phyloP scores from a whole-genome alignment of 345 rosid species.

The Mercurialis annua region DNA sequence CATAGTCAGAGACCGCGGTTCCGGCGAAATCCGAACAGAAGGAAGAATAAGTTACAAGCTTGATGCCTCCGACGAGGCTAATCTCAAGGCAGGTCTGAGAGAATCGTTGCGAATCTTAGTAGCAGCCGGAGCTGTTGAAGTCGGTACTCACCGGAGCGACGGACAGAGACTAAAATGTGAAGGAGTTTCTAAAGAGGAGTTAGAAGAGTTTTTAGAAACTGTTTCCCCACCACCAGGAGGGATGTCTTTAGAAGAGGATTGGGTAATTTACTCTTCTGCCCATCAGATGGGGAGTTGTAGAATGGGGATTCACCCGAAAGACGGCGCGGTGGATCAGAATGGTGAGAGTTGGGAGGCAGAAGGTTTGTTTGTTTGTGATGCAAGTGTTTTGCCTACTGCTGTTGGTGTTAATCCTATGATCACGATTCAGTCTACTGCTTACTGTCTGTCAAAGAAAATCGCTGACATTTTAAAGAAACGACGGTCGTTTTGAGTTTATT shows the following conservation, averaged over 20 bases:
- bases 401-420: conserved; percentile 72
- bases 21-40: conserved; percentile 46
- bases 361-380: conserved; percentile 57
- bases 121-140: conserved; percentile 71
- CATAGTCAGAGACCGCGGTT: conserved; percentile 44
- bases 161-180: conserved; percentile 52
- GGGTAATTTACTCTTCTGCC: conserved; percentile 44
- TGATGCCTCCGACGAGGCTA: conserved; percentile 35
- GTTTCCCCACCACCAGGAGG: conserved; percentile 39
- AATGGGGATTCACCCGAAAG: conserved; percentile 45
- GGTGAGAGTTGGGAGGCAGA: conserved; percentile 75
- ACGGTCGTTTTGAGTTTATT: no score
- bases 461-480: conserved; percentile 10
- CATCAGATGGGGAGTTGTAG: conserved; percentile 79
- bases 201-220: conserved; percentile 48
- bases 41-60: conserved; percentile 39
- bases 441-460: conserved; percentile 36
- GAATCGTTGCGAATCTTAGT: conserved; percentile 51
- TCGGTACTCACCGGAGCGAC: conserved; percentile 59
- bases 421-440: conserved; percentile 57
- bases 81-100: conserved; percentile 39
- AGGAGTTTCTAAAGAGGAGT: conserved; percentile 30
- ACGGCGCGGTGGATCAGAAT: conserved; percentile 56
- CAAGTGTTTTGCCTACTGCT: conserved; percentile 60
- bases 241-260: conserved; percentile 29